phyloP scores from a whole-genome alignment of 2,329 filamentous ascomycete genomes.

The Hypoxylon sp. region DNA sequence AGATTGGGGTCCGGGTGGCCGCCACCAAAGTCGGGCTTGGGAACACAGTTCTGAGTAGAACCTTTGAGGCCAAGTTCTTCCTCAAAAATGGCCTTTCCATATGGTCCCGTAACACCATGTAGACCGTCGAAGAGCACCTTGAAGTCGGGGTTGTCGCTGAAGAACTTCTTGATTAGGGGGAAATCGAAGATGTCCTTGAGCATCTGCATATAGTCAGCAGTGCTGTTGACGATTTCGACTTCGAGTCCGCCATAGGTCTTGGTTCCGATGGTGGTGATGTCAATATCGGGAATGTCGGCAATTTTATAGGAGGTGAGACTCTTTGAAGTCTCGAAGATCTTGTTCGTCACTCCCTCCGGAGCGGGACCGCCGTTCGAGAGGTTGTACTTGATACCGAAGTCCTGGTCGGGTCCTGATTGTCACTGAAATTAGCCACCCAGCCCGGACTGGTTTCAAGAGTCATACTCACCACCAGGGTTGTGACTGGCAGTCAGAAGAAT shows the following conservation, averaged over 20 bases:
- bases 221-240: slow-evolving; percentile 95
- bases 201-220: slow-evolving; percentile 91
- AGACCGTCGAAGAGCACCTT: slow-evolving; percentile 97
- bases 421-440: slow-evolving; percentile 19
- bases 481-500: slow-evolving; percentile 97
- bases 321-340: slow-evolving; percentile 95
- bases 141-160: slow-evolving; percentile 88
- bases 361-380: slow-evolving; percentile 94
- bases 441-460: background rate
- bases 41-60: slow-evolving; percentile 89
- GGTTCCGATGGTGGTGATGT: slow-evolving; percentile 84
- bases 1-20: slow-evolving; percentile 98
- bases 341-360: slow-evolving; percentile 96
- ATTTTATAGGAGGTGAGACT: slow-evolving; percentile 92
- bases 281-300: slow-evolving; percentile 85
- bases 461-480: slow-evolving; percentile 88
- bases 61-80: slow-evolving; percentile 86
- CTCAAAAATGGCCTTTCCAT: slow-evolving; percentile 94
- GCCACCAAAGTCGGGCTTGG: slow-evolving; percentile 94
- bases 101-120: slow-evolving; percentile 93
- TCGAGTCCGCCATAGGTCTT: slow-evolving; percentile 88
- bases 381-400: slow-evolving; percentile 99
- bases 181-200: slow-evolving; percentile 99
- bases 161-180: slow-evolving; percentile 93
- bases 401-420: slow-evolving; percentile 81